phyloP scores from a whole-genome alignment of 805 yeast genomes.

The Kazachstania viticola region DNA sequence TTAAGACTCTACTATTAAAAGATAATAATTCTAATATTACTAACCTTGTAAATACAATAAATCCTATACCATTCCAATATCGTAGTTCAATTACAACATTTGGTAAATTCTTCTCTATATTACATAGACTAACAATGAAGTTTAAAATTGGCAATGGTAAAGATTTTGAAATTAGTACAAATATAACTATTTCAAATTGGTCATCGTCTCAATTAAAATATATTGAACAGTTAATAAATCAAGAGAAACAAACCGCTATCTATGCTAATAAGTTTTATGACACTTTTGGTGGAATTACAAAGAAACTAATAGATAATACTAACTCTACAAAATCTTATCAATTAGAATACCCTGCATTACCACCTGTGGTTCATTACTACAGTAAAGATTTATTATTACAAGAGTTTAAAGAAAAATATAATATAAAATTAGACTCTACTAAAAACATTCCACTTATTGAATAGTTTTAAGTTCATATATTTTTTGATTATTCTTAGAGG shows the following conservation, averaged over 20 bases:
- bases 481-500: too few species aligned
- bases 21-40: slow-evolving; percentile 17
- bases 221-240: slow-evolving; percentile 40
- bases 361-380: slow-evolving; percentile 21
- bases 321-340: slow-evolving; percentile 10
- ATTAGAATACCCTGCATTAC: slow-evolving; percentile 28
- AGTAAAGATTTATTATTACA: slow-evolving; percentile 14
- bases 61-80: slow-evolving; percentile 26
- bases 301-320: slow-evolving; percentile 9
- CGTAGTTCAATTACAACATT: slow-evolving; percentile 39
- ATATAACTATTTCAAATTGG: slow-evolving; percentile 45
- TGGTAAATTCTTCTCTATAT: slow-evolving; percentile 35
- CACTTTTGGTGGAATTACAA: slow-evolving; percentile 27
- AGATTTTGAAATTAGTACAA: slow-evolving; percentile 35
- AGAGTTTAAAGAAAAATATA: slow-evolving; percentile 12
- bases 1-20: slow-evolving; percentile 20
- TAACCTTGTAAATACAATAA: slow-evolving; percentile 22
- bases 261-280: slow-evolving; percentile 25
- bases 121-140: slow-evolving; percentile 40
- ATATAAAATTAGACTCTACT: slow-evolving; percentile 1
- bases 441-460: slow-evolving; percentile 15
- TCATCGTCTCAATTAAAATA: slow-evolving; percentile 37
- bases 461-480: too few species aligned
- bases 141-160: slow-evolving; percentile 37
- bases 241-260: slow-evolving; percentile 39